Evolutionary conservation across 169 alveolate species (phyloP), one percentile per base, ranked within the genome.

Genomic region (Theileria orientalis): DNA sequence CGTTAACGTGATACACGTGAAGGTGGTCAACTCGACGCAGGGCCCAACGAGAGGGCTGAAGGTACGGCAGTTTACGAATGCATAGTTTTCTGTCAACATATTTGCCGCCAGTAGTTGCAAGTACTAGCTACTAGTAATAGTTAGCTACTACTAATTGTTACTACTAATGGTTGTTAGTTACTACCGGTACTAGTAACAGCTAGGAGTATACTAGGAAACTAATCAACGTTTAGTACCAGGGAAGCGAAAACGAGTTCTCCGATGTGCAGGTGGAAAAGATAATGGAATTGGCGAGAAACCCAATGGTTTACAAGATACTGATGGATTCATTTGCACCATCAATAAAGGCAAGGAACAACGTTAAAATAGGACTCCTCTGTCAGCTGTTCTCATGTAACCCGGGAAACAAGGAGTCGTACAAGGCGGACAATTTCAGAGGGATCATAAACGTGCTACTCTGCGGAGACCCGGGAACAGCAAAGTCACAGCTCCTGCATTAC

Each of bases 381-480:
- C 98, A 97, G 86, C 87, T 98, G 25, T 97, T 98, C 71, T 56
- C 66, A 56, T 27, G 19, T 27, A 56, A 56, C 37, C 42, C 66
- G 29, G 99, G 99, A n/a, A 56, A 56, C 21, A 56, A 30, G 42
- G 37, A 19, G 16, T 19, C 44, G 2, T 77, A 83, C 46, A 86
- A 78, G 66, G 77, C 78, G 88, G 66, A 56, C 21, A 56, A 56
- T 30, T 56, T 56, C 6, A 83, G 99, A 84, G 94, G 98, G 7
- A 99, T 97, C 76, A 93, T 98, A 49, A 97, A 98, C 90, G 90
- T 97, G 30, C 90, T 98, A 68, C 90, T 98, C 25, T 96, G 98
- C 63, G 99, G 99, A 40, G 99, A 98, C 83, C 99, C 99, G 3
- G 96, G 99, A 3, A 97, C 99, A 23, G 99, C 99, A 35, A 98